A percentile compares a stretch with the other conserved stretches of the same genome.
Conservation (phyloP, 768 basidiomycete species). For the Mycena epipterygia region DNA sequence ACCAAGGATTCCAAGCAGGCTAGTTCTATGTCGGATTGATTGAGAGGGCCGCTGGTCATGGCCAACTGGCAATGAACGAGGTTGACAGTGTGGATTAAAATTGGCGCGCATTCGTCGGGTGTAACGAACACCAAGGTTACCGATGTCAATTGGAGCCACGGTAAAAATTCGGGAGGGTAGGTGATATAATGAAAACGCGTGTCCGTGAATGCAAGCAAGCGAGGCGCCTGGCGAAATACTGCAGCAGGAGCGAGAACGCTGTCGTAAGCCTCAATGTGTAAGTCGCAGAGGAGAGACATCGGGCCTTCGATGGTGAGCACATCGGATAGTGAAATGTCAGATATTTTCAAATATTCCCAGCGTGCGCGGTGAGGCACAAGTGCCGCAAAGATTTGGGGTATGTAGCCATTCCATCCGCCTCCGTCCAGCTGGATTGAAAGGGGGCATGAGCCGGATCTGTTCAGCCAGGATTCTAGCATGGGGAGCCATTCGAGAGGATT, state of each 20-base stretch:
- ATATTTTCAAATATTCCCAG: slow-evolving; percentile 5
- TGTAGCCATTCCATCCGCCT: background rate
- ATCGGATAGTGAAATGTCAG: background rate
- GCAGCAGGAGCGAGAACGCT: no score
- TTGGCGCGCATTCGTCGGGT: background rate
- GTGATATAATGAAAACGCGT: no score
- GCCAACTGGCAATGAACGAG: background rate
- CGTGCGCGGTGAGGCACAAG: background rate
- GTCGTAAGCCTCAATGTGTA: background rate
- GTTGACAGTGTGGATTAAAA: background rate
- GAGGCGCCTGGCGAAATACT: background rate
- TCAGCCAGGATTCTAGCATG: background rate
- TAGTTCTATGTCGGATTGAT: no score
- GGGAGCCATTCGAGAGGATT: background rate
- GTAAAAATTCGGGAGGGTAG: background rate
- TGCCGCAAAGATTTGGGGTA: background rate
- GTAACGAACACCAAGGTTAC: background rate
- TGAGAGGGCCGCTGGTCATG: no score
- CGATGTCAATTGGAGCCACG: slow-evolving; percentile 2
- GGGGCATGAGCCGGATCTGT: background rate
- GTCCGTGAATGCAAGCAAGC: background rate
- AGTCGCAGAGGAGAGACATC: background rate
- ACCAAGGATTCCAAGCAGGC: no score
- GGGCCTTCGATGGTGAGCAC: background rate
- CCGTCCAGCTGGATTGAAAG: background rate